phyloP scores from a whole-genome alignment of 2,329 filamentous ascomycete species.

The Cladophialophora exuberans region DNA sequence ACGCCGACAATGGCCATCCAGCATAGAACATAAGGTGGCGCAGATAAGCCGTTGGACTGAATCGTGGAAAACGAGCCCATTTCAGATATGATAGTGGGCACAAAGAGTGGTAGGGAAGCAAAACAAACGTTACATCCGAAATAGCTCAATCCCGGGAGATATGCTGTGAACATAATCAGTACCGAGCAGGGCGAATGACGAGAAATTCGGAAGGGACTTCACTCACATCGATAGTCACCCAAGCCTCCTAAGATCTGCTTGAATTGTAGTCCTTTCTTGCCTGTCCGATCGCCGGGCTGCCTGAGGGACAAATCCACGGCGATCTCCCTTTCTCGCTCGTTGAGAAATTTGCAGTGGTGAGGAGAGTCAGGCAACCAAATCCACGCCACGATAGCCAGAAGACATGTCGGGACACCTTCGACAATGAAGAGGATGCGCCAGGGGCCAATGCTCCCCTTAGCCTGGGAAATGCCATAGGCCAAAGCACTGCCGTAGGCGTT shows the following conservation, averaged over 20 bases:
- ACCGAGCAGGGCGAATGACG: not conserved
- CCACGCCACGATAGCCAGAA: conserved; percentile 59
- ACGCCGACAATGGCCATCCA: conserved; percentile 65
- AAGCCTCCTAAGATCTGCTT: conserved; percentile 52
- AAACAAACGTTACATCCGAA: conserved; percentile 68
- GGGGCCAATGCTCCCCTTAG: conserved; percentile 57
- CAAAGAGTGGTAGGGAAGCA: conserved; percentile 66
- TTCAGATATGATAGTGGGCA: conserved; percentile 64
- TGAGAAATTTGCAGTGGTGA: conserved; percentile 46
- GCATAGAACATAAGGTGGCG: conserved; percentile 71
- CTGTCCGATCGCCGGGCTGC: conserved; percentile 33
- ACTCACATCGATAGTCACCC: conserved; percentile 54
- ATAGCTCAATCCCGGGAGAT: conserved; percentile 58
- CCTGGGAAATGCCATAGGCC: conserved; percentile 59
- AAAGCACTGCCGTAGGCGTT: conserved; percentile 46
- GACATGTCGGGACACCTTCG: conserved; percentile 64
- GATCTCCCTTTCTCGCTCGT: conserved; percentile 43
- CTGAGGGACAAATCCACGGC: conserved; percentile 30
- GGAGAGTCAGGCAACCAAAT: conserved; percentile 53
- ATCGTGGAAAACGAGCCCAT: conserved; percentile 69
- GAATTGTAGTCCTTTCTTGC: conserved; percentile 43
- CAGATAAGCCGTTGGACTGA: conserved; percentile 71
- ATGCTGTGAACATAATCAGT: conserved; percentile 13
- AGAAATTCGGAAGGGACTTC: not conserved
- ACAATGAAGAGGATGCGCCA: conserved; percentile 71